Percentiles rank a stretch among this genome's conserved stretches.
Conservation (phyloP, 345 rosid species). For the Pelargonium nanum region DNA sequence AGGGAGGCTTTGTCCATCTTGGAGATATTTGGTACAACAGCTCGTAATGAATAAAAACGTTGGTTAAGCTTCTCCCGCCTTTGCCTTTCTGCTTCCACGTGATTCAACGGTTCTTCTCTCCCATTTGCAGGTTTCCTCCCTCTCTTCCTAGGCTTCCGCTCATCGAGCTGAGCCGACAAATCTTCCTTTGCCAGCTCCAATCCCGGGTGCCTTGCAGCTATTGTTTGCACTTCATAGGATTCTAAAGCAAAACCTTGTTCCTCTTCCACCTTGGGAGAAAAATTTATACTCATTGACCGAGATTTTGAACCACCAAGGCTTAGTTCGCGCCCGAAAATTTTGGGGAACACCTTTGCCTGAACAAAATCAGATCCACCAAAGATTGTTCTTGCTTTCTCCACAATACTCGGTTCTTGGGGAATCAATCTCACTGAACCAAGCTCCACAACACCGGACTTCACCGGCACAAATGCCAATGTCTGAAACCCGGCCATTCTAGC, state of each 20-base stretch:
- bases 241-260: constrained; percentile 59
- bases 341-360: constrained; percentile 55
- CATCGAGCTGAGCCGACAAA: constrained; percentile 41
- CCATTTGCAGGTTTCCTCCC: constrained; percentile 98
- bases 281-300: constrained; percentile 57
- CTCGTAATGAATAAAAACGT: constrained; percentile 83
- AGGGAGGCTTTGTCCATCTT: constrained; percentile 95
- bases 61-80: constrained; percentile 96
- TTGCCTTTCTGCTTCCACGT: constrained; percentile 92
- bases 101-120: constrained; percentile 90
- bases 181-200: constrained; percentile 59
- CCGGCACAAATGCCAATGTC: constrained; percentile 61
- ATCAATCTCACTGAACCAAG: constrained; percentile 62
- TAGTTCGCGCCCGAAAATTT: constrained; percentile 77
- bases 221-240: constrained; percentile 36
- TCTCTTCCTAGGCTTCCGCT: constrained; percentile 86
- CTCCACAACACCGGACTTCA: constrained; percentile 74
- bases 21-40: constrained; percentile 89
- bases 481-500: constrained; percentile 73
- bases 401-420: constrained; percentile 46
- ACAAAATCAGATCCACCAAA: constrained; percentile 49
- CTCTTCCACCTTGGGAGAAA: constrained; percentile 81
- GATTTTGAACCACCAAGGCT: constrained; percentile 67
- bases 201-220: constrained; percentile 30
- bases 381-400: constrained; percentile 47